A percentile compares a stretch with the other conserved stretches of the same genome.
Conservation (phyloP, 73 alveolate species). For the Paramecium octaurelia region DNA sequence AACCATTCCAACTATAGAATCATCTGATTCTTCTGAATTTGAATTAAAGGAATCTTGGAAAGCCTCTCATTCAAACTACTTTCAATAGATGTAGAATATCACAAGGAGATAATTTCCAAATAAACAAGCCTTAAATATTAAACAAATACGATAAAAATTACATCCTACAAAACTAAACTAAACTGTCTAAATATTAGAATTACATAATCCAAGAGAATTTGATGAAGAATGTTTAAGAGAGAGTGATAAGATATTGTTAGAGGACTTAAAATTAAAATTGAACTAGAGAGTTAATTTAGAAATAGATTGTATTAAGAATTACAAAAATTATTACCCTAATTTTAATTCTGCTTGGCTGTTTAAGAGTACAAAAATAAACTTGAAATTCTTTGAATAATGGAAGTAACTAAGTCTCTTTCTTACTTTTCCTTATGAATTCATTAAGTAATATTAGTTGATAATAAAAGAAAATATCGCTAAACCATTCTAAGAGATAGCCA, state of each 20-base stretch:
- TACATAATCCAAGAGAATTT: neutral
- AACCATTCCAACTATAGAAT: neutral
- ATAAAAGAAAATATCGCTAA: neutral
- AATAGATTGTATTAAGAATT: neutral
- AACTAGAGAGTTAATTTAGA: neutral
- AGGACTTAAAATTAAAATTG: neutral
- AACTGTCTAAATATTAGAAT: neutral
- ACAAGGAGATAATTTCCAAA: neutral
- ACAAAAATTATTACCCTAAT: conserved; percentile 1
- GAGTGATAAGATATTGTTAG: neutral
- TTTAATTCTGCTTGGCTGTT: neutral
- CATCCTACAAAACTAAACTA: neutral
- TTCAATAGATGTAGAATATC: neutral
- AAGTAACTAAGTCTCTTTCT: neutral
- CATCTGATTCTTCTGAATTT: conserved; percentile 19
- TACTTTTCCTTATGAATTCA: neutral
- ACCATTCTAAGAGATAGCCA: neutral
- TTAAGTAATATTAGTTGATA: neutral
- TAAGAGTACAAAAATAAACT: neutral
- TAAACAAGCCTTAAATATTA: neutral
- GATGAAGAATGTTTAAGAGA: neutral
- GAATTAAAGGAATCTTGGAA: conserved; percentile 10
- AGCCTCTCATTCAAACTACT: neutral
- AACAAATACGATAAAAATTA: neutral
- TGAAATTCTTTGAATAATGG: neutral